These are phyloP conservation scores for Scedosporium minutisporum DNA, from an alignment of 2,329 filamentous ascomycete species.

Conservation along the genomic window DNA sequence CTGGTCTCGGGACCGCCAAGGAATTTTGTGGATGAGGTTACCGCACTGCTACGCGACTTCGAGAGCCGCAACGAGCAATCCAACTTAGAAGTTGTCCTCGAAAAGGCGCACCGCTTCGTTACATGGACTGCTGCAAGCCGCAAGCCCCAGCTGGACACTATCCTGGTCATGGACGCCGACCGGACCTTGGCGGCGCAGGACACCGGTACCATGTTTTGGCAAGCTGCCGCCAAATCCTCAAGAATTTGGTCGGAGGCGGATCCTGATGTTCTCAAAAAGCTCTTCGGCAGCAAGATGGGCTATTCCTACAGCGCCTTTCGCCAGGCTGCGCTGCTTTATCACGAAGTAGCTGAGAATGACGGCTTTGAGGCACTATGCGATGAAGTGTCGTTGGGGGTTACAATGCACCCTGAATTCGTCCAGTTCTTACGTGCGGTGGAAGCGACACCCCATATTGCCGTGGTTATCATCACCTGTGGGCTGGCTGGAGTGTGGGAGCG, in stretches of 20 bases:
- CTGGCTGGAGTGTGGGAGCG: not conserved
- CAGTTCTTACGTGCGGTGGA: not conserved
- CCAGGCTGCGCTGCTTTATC: slow-evolving; percentile 43
- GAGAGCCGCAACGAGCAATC: not conserved
- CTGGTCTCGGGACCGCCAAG: not conserved
- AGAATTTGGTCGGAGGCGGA: not conserved
- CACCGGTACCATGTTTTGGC: slow-evolving; percentile 41
- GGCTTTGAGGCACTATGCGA: slow-evolving; percentile 25
- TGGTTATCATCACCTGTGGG: not conserved
- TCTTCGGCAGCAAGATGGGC: slow-evolving; percentile 36
- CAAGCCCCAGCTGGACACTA: slow-evolving; percentile 23
- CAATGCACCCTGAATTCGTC: not conserved
- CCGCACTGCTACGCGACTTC: not conserved
- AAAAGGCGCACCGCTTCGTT: not conserved
- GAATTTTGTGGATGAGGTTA: not conserved
- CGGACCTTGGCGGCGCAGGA: slow-evolving; percentile 43
- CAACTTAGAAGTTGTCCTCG: not conserved
- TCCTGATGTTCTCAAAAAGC: slow-evolving; percentile 22
- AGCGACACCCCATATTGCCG: not conserved
- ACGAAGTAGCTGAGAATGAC: slow-evolving; percentile 27
- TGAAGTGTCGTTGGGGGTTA: not conserved
- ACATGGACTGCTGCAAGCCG: slow-evolving; percentile 15
- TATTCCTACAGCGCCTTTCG: slow-evolving; percentile 47
- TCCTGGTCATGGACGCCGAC: slow-evolving; percentile 50
- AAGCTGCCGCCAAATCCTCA: slow-evolving; percentile 10